These are phyloP conservation scores for Wolfiporia cocos DNA, from an alignment of 1,284 basidiomycete genomes.

Conservation along the genomic window DNA sequence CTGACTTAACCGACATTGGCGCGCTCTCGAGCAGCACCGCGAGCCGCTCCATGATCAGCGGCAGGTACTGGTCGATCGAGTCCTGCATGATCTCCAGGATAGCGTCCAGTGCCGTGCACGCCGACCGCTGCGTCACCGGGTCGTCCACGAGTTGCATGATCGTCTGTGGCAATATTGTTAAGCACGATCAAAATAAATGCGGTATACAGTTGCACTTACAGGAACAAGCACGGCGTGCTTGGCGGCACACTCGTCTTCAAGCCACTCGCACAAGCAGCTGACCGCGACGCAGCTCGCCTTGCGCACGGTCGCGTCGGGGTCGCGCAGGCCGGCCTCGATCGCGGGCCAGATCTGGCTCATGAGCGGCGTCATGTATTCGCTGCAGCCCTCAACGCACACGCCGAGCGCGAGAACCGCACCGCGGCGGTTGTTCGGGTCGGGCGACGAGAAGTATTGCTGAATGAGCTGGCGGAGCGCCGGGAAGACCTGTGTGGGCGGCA, in stretches of 20 bases:
- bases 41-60: slow-evolving; percentile 94
- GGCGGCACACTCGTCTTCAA: slow-evolving; percentile 88
- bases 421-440: slow-evolving; percentile 78
- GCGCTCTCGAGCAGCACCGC: slow-evolving; percentile 85
- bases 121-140: slow-evolving; percentile 82
- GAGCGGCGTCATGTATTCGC: slow-evolving; percentile 95
- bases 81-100: slow-evolving; percentile 94
- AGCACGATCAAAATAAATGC: slow-evolving; percentile 4
- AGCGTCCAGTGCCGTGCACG: slow-evolving; percentile 95
- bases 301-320: slow-evolving; percentile 81
- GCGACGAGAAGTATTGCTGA: slow-evolving; percentile 75
- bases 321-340: slow-evolving; percentile 86
- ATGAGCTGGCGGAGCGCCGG: slow-evolving; percentile 84
- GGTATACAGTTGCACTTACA: slow-evolving; percentile 43
- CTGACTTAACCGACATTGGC: slow-evolving; percentile 84
- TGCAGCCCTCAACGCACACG: slow-evolving; percentile 96
- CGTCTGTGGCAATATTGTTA: slow-evolving; percentile 36
- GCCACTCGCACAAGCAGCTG: slow-evolving; percentile 96
- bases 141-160: slow-evolving; percentile 92
- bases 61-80: slow-evolving; percentile 87
- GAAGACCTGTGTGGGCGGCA: slow-evolving; percentile 97
- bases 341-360: slow-evolving; percentile 94
- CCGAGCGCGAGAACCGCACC: slow-evolving; percentile 96
- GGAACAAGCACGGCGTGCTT: slow-evolving; percentile 87
- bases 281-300: slow-evolving; percentile 95